Evolutionary conservation across 202 grass and related monocot species (phyloP).

Genomic region (Saccharum hybrid): DNA sequence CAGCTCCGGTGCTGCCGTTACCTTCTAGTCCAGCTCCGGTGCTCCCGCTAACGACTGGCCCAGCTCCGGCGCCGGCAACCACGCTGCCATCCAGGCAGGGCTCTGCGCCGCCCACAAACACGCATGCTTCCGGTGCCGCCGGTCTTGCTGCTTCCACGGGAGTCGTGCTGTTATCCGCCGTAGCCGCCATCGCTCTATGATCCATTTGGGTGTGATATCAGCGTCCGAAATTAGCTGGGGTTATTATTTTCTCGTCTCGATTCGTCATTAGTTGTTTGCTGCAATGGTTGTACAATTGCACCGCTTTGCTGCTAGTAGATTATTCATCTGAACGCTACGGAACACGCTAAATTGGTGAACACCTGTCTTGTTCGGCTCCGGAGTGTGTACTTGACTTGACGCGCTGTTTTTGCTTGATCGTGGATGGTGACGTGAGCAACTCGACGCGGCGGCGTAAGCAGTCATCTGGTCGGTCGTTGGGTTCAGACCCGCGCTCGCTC

Average conservation of each 20-base stretch:
- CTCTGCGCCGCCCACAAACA: background rate
- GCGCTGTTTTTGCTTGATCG: no score
- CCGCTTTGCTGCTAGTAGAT: background rate
- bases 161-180: conserved; percentile 5
- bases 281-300: background rate
- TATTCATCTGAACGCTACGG: background rate
- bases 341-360: conserved; percentile 7
- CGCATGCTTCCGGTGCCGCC: background rate
- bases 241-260: background rate
- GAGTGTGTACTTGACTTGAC: no score
- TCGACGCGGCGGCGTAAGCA: conserved; percentile 28
- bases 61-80: background rate
- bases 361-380: no score
- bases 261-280: background rate
- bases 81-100: background rate
- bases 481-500: background rate
- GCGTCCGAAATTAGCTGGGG: background rate
- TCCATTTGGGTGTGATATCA: background rate
- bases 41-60: no score
- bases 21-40: no score
- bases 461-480: background rate
- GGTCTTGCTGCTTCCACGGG: background rate
- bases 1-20: conserved; percentile 24
- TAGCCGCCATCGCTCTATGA: conserved; percentile 16
- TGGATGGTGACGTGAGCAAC: conserved; percentile 41